These are phyloP conservation scores for Nematocida homosporus DNA, from an alignment of 371 early-diverging fungal species.

Conservation along the genomic window DNA sequence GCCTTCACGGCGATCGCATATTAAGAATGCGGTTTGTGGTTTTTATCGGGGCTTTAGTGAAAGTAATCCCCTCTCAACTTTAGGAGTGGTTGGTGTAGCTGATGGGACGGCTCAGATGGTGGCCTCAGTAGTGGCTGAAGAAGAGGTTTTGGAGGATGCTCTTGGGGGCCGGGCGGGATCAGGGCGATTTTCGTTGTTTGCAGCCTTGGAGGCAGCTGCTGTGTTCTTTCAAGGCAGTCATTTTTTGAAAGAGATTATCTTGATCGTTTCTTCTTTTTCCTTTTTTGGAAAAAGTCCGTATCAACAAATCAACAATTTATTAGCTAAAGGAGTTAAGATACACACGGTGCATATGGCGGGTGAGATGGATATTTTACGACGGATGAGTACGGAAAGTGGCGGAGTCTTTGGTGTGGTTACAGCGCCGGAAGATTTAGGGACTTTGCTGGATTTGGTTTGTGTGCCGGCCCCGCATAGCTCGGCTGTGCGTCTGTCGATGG, in stretches of 20 bases:
- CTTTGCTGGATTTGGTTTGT: constrained; percentile 47
- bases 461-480: constrained; percentile 49
- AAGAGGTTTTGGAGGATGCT: constrained; percentile 18
- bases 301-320: constrained; percentile 11
- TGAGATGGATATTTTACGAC: constrained; percentile 61
- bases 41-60: constrained; percentile 40
- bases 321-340: constrained; percentile 56
- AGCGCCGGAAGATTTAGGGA: constrained; percentile 48
- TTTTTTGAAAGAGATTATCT: constrained; percentile 39
- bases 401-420: constrained; percentile 61
- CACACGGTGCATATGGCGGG: constrained; percentile 62
- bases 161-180: not conserved
- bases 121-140: constrained; percentile 19
- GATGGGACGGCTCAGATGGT: constrained; percentile 37
- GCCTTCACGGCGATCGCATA: constrained; percentile 34
- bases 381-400: constrained; percentile 53
- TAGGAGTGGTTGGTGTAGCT: constrained; percentile 23
- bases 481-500: constrained; percentile 36
- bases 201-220: constrained; percentile 27
- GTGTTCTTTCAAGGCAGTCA: constrained; percentile 33
- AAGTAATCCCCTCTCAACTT: constrained; percentile 46
- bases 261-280: constrained; percentile 17
- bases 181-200: constrained; percentile 33
- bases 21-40: constrained; percentile 16
- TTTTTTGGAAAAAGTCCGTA: constrained; percentile 34